Conservation (phyloP, 2,329 filamentous ascomycete genomes). For the Malbranchea zuffiana region DNA sequence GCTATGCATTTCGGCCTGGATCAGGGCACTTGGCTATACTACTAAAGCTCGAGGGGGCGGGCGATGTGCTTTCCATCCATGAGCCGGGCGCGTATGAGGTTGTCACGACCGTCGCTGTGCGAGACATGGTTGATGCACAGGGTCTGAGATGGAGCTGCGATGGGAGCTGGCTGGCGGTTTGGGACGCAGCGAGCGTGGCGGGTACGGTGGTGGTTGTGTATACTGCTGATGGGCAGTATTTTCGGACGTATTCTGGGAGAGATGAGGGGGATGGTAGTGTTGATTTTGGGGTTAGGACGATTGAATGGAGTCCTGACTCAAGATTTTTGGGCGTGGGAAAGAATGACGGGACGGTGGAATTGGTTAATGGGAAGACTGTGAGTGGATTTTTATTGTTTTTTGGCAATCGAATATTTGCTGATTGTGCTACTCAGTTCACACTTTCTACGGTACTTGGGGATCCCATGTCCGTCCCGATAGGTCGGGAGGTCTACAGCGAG, state of each 20-base stretch:
- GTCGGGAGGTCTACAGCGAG: conserved; percentile 23
- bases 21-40: conserved; percentile 32
- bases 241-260: conserved; percentile 41
- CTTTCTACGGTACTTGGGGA: conserved; percentile 26
- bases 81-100: conserved; percentile 27
- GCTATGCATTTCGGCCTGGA: conserved; percentile 31
- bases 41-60: conserved; percentile 27
- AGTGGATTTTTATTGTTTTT: conserved; percentile 7
- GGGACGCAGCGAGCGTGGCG: conserved; percentile 41
- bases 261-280: conserved; percentile 22
- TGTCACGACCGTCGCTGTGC: conserved; percentile 22
- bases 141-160: conserved; percentile 50
- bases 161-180: conserved; percentile 48
- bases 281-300: conserved; percentile 41
- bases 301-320: conserved; percentile 44
- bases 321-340: conserved; percentile 41
- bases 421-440: conserved; percentile 11
- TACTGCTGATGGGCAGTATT: conserved; percentile 50
- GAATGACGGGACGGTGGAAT: conserved; percentile 40
- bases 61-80: conserved; percentile 32
- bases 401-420: background rate
- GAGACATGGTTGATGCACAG: conserved; percentile 46
- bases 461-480: conserved; percentile 27
- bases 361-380: conserved; percentile 37
- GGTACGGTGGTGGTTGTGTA: conserved; percentile 45